Base-by-base conservation (phyloP, 805 yeast genomes). In the Tetrapisispora pingtungensis region DNA sequence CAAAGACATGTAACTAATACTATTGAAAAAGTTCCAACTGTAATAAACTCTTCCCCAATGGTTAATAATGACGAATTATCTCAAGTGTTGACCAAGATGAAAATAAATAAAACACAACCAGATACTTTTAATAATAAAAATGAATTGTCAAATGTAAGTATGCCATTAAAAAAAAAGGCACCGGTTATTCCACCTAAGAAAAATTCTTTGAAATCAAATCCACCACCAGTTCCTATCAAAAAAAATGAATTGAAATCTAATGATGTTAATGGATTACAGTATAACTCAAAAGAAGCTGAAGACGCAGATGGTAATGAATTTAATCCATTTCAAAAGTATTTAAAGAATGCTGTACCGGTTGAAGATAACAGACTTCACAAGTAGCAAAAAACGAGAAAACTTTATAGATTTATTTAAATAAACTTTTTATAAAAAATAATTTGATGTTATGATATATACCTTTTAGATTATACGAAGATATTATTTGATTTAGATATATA, bases 221-320 rank as follows among this genome's bases (percentile, higher is more conserved):
- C 55, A 15, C 54, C 58, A 7, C 13, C 14, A 19, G 97, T 26
- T 89, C 87, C 65, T 14, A 18, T 6, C 2, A 39, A 39, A 15
- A 39, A 22, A 20, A 10, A 20, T 14, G 13, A 35, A 20, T 22
- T 39, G 18, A 38, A 19, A 18, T 30, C 28, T 1, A 6, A 13
- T 3, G 27, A 37, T 7, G 15, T n/a, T 37, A 12, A 30, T 12
- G 28, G n/a, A 10, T 12, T 14, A 26, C 1, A 13, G 5, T 3
- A 17, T 2, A 27, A 10, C 14, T 3, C 36, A 13, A 31, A 14
- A 17, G 19, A 3, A 8, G 10, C 20, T 10, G n/a, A 20, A 2
- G 22, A 31, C 30, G 26, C 10, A 4, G 12, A 13, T 30, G 14
- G 18, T 18, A 50, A 36, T 30, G 59, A 57, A 2, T 52, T 51